Percentiles rank a stretch among this genome's conserved stretches.
Conservation (phyloP, 345 rosid species). For the Sisymbrium irio region DNA sequence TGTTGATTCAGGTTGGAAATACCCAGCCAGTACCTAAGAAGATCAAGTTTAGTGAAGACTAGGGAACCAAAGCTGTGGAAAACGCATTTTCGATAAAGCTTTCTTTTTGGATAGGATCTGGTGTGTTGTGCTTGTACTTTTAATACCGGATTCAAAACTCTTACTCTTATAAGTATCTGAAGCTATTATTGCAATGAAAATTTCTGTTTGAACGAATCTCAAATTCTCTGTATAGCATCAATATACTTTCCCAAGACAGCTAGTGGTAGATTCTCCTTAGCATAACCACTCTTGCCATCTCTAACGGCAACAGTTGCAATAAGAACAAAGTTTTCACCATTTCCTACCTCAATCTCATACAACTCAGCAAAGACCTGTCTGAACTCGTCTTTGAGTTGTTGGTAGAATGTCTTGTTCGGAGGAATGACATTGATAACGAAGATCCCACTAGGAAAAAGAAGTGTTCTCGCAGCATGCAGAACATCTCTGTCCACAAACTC, state of each 20-base stretch:
- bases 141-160: background rate
- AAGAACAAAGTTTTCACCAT: conserved; percentile 66
- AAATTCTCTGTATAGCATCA: conserved; percentile 28
- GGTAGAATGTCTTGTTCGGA: conserved; percentile 42
- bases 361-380: conserved; percentile 49
- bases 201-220: conserved; percentile 7
- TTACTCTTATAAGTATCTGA: background rate
- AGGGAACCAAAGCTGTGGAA: conserved; percentile 9
- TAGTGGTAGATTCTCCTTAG: conserved; percentile 29
- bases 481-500: conserved; percentile 50
- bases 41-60: conserved; percentile 73
- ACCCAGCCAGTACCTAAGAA: conserved; percentile 57
- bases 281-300: conserved; percentile 35
- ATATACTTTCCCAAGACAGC: conserved; percentile 30
- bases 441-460: conserved; percentile 56
- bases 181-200: conserved; percentile 10
- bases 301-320: conserved; percentile 37
- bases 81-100: conserved; percentile 4
- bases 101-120: background rate
- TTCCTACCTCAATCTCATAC: conserved; percentile 73
- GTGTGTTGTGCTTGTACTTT: conserved; percentile 8
- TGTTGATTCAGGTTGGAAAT: conserved; percentile 58
- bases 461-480: conserved; percentile 49
- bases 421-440: conserved; percentile 67
- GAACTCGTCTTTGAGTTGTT: conserved; percentile 37